phyloP scores from a whole-genome alignment of 2,329 filamentous ascomycete species.

The Trichophyton schoenleinii region DNA sequence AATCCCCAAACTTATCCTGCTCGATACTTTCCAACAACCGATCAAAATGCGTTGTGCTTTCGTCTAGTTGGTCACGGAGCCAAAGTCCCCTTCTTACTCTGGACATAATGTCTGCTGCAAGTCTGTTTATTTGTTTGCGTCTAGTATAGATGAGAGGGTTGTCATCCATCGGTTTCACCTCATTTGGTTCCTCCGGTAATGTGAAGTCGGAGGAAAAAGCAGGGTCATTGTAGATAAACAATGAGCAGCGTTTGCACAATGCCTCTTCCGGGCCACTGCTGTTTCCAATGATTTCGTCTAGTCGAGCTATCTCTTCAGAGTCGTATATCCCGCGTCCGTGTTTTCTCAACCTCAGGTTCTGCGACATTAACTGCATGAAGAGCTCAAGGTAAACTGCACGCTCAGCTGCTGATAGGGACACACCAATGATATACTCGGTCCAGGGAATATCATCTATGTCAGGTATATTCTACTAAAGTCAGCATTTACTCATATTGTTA shows the following conservation, averaged over 20 bases:
- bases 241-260: constrained; percentile 37
- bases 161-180: background rate
- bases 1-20: constrained; percentile 22
- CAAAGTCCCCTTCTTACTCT: constrained; percentile 22
- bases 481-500: background rate
- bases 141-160: background rate
- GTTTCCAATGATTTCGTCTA: constrained; percentile 37
- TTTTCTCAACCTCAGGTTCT: constrained; percentile 34
- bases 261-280: constrained; percentile 41
- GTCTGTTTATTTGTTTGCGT: constrained; percentile 15
- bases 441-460: constrained; percentile 36
- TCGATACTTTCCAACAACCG: constrained; percentile 20
- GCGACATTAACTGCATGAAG: constrained; percentile 40
- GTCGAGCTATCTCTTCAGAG: constrained; percentile 24
- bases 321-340: constrained; percentile 17
- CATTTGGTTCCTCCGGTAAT: background rate
- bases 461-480: constrained; percentile 27
- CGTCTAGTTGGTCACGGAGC: constrained; percentile 19
- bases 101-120: constrained; percentile 15
- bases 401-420: constrained; percentile 38
- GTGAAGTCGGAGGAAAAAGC: background rate
- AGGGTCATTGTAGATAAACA: constrained; percentile 16
- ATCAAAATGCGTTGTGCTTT: constrained; percentile 18
- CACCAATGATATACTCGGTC: constrained; percentile 32
- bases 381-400: constrained; percentile 43